Percentiles rank a stretch among this genome's conserved stretches.
Evolutionary conservation across 2,329 filamentous ascomycete species (phyloP).

Genomic region (Alternaria atra): DNA sequence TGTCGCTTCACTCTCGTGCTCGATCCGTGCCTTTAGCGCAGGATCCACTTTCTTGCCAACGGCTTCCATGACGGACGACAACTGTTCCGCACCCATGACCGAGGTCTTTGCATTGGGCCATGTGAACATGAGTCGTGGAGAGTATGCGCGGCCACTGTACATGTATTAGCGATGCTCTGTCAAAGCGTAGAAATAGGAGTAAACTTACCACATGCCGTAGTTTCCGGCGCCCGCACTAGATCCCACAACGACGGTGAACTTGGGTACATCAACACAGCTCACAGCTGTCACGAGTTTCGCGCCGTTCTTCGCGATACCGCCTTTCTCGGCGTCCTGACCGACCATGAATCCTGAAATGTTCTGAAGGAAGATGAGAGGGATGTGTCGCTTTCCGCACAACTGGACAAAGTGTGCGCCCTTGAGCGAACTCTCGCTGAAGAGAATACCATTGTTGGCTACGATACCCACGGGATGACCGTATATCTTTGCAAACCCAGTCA

Average conservation of each 20-base stretch:
- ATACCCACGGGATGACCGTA: slow-evolving; percentile 92
- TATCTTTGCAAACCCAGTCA: slow-evolving; percentile 88
- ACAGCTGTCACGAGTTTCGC: slow-evolving; percentile 97
- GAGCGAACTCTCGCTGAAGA: slow-evolving; percentile 86
- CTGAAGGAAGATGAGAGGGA: slow-evolving; percentile 92
- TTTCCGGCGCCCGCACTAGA: slow-evolving; percentile 93
- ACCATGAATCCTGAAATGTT: slow-evolving; percentile 99
- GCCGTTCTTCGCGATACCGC: slow-evolving; percentile 96
- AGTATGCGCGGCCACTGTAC: slow-evolving; percentile 81
- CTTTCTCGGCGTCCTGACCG: slow-evolving; percentile 86
- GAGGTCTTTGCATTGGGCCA: slow-evolving; percentile 98
- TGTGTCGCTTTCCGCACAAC: slow-evolving; percentile 86
- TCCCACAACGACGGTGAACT: slow-evolving; percentile 96
- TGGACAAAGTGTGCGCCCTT: slow-evolving; percentile 98
- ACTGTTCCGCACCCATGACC: slow-evolving; percentile 95
- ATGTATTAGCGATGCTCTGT: background rate
- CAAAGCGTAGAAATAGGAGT: background rate
- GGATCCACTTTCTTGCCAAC: slow-evolving; percentile 86
- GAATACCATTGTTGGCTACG: slow-evolving; percentile 93
- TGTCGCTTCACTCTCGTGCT: slow-evolving; percentile 85
- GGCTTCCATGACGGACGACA: slow-evolving; percentile 92
- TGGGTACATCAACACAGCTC: slow-evolving; percentile 91
- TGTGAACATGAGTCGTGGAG: slow-evolving; percentile 91
- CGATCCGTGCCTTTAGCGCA: slow-evolving; percentile 82
- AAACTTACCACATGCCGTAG: slow-evolving; percentile 87